Base-by-base conservation (phyloP, 2,329 filamentous ascomycete genomes). In the Cladosporium sp. region DNA sequence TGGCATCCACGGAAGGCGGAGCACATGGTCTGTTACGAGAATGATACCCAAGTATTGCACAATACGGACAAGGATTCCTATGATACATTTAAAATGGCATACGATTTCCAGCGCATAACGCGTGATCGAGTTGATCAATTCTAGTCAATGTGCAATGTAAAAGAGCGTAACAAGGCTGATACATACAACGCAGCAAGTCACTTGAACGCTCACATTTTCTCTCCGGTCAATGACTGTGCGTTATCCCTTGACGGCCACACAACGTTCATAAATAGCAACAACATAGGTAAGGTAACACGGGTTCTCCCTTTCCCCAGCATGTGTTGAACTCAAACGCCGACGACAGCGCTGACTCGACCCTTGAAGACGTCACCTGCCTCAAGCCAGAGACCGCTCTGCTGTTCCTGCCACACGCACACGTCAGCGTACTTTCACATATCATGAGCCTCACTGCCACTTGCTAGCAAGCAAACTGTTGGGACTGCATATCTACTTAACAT, bases 331-430 rank as follows among this genome's bases (percentile, higher is more conserved):
- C 51, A 32, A 54, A 54, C 26, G 51, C 51, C n/a, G 51, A 32
- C 51, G 39, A 23, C 39, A 46, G 48, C 8, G 48, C 48, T 51
- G 54, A 58, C 54, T 32, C 54, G 39, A 58, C n/a, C 14, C 28
- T 58, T 14, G 57, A 49, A 48, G 26, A 60, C 58, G 58, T 60
- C 58, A 60, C 39, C 36, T 28, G 34, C 56, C 56, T n/a, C 56
- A 26, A 58, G 56, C 21, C 34, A 58, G 36, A 43, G 32, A 43
- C 56, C 58, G 58, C 58, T 58, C 56, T 43, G 58, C 58, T 58
- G 57, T 58, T 60, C 58, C 36, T 60, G 39, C 58, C 28, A 21
- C 26, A 14, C 57, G 26, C 34, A 18, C 36, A 43, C 39, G 21
- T 36, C 28, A 25, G 23, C 49, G 25, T 53, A 30, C 51, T 39